Conservation (phyloP, 2,329 filamentous ascomycete species). For the Microthyrium microscopicum region DNA sequence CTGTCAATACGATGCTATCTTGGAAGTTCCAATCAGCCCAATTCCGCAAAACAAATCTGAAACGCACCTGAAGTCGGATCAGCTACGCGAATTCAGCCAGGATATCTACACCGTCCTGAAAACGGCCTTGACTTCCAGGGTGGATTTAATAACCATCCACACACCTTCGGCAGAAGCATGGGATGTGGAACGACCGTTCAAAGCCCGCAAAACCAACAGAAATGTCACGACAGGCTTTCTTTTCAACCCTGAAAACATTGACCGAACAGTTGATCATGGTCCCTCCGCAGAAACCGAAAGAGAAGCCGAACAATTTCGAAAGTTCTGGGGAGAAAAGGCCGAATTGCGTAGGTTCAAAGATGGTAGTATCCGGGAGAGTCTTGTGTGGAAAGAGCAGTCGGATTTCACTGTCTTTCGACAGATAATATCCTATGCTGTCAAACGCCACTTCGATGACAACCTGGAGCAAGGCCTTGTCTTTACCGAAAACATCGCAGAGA, state of each 20-base stretch:
- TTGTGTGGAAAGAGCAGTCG: slow-evolving; percentile 61
- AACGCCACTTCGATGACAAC: slow-evolving; percentile 56
- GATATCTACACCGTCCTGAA: not conserved
- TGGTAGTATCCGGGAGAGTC: slow-evolving; percentile 79
- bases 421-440: slow-evolving; percentile 56
- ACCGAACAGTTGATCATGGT: slow-evolving; percentile 70
- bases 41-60: not conserved
- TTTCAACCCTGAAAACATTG: slow-evolving; percentile 55
- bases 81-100: not conserved
- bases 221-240: slow-evolving; percentile 48
- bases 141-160: slow-evolving; percentile 39
- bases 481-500: no score
- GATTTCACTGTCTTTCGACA: slow-evolving; percentile 55
- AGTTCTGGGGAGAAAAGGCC: slow-evolving; percentile 89
- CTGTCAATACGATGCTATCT: slow-evolving; percentile 37
- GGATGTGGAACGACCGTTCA: slow-evolving; percentile 15
- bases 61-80: not conserved
- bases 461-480: no score
- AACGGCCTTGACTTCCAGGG: slow-evolving; percentile 48
- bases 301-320: slow-evolving; percentile 63
- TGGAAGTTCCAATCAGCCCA: slow-evolving; percentile 17
- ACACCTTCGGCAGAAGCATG: slow-evolving; percentile 18
- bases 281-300: slow-evolving; percentile 74
- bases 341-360: slow-evolving; percentile 91
- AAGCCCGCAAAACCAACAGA: slow-evolving; percentile 11